Percentiles rank a stretch among this genome's conserved stretches.
Evolutionary conservation across 495 filamentous ascomycete genomes (phyloP).

Genomic region (Physcia stellaris): DNA sequence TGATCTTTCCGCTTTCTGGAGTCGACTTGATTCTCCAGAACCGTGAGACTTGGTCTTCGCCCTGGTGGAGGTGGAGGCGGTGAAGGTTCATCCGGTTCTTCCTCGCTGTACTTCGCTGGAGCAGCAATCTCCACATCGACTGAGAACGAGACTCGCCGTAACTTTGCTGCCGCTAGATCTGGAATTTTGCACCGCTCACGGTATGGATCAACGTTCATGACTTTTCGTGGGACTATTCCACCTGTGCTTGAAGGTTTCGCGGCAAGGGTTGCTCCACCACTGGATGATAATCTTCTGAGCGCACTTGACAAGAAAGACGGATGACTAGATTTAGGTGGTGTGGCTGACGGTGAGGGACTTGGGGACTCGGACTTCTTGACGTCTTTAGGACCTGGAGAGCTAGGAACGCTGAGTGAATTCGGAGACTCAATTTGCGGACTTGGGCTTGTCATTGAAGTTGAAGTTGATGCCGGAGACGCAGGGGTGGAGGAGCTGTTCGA

Average conservation of each 20-base stretch:
- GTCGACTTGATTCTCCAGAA: conserved; percentile 17
- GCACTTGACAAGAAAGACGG: conserved; percentile 71
- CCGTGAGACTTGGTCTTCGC: conserved; percentile 19
- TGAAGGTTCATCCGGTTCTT: conserved; percentile 14
- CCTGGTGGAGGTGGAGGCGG: conserved; percentile 18
- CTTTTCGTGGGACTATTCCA: conserved; percentile 51
- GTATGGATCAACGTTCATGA: conserved; percentile 74
- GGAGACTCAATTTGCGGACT: conserved; percentile 26
- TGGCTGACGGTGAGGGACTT: conserved; percentile 51
- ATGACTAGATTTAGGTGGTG: conserved; percentile 48
- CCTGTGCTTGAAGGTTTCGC: conserved; percentile 38
- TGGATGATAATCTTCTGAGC: conserved; percentile 66
- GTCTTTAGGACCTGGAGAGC: conserved; percentile 45
- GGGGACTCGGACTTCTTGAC: conserved; percentile 33
- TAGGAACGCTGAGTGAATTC: conserved; percentile 37
- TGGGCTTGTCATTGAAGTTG: conserved; percentile 30
- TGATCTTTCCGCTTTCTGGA: conserved; percentile 32
- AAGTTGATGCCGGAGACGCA: conserved; percentile 26
- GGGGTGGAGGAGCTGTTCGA: conserved; percentile 30
- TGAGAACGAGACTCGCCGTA: conserved; percentile 82
- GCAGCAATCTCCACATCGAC: conserved; percentile 97
- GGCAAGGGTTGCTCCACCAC: conserved; percentile 28
- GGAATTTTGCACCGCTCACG: conserved; percentile 66
- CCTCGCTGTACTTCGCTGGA: conserved; percentile 31
- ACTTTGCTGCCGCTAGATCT: conserved; percentile 65